Base-by-base conservation (phyloP, 495 filamentous ascomycete species). In the Hypoxylon fuscum region DNA sequence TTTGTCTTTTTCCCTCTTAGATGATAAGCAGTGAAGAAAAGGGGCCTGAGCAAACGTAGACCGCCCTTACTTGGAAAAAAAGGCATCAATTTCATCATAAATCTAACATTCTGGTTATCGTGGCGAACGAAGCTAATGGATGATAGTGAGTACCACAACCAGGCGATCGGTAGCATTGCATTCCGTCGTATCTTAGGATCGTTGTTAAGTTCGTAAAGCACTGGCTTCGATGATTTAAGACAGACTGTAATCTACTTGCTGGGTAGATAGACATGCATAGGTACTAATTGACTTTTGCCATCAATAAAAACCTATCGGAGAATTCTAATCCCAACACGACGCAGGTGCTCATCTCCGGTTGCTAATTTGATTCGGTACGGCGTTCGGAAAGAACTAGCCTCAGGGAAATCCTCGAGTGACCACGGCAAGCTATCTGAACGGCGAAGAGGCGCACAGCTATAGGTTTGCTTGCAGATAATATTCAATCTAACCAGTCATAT, bases 381-480 rank as follows among this genome's bases (percentile, higher is more conserved):
- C 55, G 42, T 14, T 49, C 54, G 54, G 53, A 43, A 37, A 22
- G 27, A 54, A 46, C 11, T 14, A 34, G 14, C n/a, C n/a, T n/a
- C n/a, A n/a, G n/a, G n/a, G n/a, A n/a, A n/a, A n/a, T n/a, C n/a
- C n/a, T n/a, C n/a, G n/a, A n/a, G n/a, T n/a, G n/a, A n/a, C n/a
- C n/a, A n/a, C n/a, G n/a, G n/a, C n/a, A n/a, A n/a, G n/a, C n/a
- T n/a, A n/a, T n/a, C n/a, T n/a, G n/a, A n/a, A n/a, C n/a, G n/a
- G n/a, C n/a, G n/a, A n/a, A n/a, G n/a, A n/a, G n/a, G n/a, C n/a
- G n/a, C n/a, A n/a, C n/a, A n/a, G n/a, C n/a, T n/a, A n/a, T n/a
- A n/a, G n/a, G n/a, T n/a, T n/a, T n/a, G 59, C 52, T 52, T 56
- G 45, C 59, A 62, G 59, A 55, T 14, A 51, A 50, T 62, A 46